A percentile compares a stretch with the other conserved stretches of the same genome.
These are phyloP conservation scores for Neofusicoccum parvum DNA, from an alignment of 2,329 filamentous ascomycete species.

Conservation along the genomic window DNA sequence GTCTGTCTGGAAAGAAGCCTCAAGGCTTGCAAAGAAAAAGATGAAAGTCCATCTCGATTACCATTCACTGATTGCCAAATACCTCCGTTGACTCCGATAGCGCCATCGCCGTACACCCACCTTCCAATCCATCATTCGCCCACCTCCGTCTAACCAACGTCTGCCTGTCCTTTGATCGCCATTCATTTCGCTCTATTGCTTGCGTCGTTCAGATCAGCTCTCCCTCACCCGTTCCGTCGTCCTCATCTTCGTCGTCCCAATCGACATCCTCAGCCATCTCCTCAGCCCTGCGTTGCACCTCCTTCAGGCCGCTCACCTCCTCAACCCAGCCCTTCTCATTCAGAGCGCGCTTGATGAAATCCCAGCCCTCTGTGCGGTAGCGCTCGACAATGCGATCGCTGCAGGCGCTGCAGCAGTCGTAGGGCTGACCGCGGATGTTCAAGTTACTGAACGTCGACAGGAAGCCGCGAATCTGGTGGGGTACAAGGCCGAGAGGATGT, in stretches of 20 bases:
- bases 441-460: slow-evolving; percentile 74
- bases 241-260: slow-evolving; percentile 56
- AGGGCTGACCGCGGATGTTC: slow-evolving; percentile 71
- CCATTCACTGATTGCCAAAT: too few relatives aligned
- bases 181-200: too few relatives aligned
- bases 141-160: too few relatives aligned
- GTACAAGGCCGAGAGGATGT: slow-evolving; percentile 72
- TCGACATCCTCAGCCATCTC: slow-evolving; percentile 57
- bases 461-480: slow-evolving; percentile 80
- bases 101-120: too few relatives aligned
- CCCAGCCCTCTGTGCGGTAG: slow-evolving; percentile 71
- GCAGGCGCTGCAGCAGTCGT: slow-evolving; percentile 81
- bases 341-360: slow-evolving; percentile 73
- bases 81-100: too few relatives aligned
- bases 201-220: slow-evolving; percentile 45
- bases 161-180: too few relatives aligned
- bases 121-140: too few relatives aligned
- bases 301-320: slow-evolving; percentile 72
- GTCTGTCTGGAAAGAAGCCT: too few relatives aligned
- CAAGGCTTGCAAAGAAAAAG: too few relatives aligned
- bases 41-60: too few relatives aligned
- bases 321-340: slow-evolving; percentile 77
- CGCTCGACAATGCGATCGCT: slow-evolving; percentile 68
- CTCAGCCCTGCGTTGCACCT: slow-evolving; percentile 59
- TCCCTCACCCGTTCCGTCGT: slow-evolving; percentile 55